Base-by-base conservation (phyloP, 306 rosid species). In the Phaseolus lunatus region DNA sequence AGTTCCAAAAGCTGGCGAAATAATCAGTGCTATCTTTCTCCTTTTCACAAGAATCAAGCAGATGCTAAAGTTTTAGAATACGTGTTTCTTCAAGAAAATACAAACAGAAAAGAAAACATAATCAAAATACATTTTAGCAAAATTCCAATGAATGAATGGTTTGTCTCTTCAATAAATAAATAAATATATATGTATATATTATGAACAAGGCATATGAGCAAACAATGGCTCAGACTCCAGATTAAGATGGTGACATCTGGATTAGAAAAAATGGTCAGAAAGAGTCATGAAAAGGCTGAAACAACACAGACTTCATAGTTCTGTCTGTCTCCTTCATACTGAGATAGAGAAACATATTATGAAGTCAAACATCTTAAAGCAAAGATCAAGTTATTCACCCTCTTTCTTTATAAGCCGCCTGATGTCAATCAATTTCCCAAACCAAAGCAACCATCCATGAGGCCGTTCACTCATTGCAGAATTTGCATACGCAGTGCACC, bases 391-490 rank as follows among this genome's bases (percentile, higher is more conserved):
- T 9, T 76, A 72, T 49, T 3, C 39, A 63, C 4, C 47, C 5
- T 48, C 72, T 63, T 76, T 41, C 48, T 11, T 76, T 14, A 76
- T n/a, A 65, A 63, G 63, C 24, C 9, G 31, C 80, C 72, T 63
- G 2, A 72, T 77, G 59, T 81, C 88, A 6, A 84, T 31, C 68
- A 84, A 52, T 20, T 68, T 75, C 4, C 85, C 85, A 39, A 72
- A 81, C 85, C 88, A 84, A 62, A 43, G 18, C 43, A 84, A 57
- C 45, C 88, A 84, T 7, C 80, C 83, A 66, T 76, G 77, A 5
- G 75, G 81, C 11, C 37, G 73, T 26, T 24, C 71, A 29, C 41
- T 44, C 61, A 78, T 59, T n/a, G 35, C 75, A 39, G 80, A 26
- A 15, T 59, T 70, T 50, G 88, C 78, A 44, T 72, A 77, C 9